These are phyloP conservation scores for Teratosphaeria nubilosa DNA, from an alignment of 2,329 filamentous ascomycete genomes.

Conservation along the genomic window DNA sequence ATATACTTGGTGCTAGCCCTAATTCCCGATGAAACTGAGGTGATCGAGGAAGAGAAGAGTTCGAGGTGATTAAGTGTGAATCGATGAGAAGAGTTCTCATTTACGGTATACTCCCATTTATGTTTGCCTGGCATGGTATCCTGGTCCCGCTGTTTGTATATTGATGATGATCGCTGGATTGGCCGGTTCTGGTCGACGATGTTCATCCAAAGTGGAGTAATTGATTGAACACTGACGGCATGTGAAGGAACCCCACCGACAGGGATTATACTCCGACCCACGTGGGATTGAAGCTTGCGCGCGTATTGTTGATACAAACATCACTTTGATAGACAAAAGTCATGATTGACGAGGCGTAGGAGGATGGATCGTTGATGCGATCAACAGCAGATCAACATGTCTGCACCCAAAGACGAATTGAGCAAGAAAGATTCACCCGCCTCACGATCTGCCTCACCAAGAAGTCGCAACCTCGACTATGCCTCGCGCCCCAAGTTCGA, in stretches of 20 bases:
- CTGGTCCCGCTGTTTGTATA: no score
- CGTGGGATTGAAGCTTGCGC: background rate
- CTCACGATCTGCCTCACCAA: conserved; percentile 16
- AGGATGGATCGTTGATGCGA: background rate
- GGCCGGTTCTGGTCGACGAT: no score
- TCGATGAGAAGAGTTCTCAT: no score
- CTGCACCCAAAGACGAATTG: background rate
- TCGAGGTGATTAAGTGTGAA: no score
- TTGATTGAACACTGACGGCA: background rate
- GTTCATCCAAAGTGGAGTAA: background rate
- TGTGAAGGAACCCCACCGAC: background rate
- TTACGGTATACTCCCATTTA: no score
- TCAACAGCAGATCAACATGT: background rate
- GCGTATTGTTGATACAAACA: background rate
- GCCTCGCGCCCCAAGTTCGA: conserved; percentile 18
- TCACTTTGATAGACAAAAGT: no score
- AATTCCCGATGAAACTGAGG: no score
- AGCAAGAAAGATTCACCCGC: background rate
- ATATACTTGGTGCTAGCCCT: no score
- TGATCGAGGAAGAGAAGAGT: no score
- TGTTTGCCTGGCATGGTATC: no score
- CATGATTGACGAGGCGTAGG: background rate
- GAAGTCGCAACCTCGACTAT: conserved; percentile 11
- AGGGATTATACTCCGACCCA: background rate
- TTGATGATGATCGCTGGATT: no score